These are phyloP conservation scores for Nevesoporus exiguus DNA, from an alignment of 768 basidiomycete genomes.

Conservation along the genomic window DNA sequence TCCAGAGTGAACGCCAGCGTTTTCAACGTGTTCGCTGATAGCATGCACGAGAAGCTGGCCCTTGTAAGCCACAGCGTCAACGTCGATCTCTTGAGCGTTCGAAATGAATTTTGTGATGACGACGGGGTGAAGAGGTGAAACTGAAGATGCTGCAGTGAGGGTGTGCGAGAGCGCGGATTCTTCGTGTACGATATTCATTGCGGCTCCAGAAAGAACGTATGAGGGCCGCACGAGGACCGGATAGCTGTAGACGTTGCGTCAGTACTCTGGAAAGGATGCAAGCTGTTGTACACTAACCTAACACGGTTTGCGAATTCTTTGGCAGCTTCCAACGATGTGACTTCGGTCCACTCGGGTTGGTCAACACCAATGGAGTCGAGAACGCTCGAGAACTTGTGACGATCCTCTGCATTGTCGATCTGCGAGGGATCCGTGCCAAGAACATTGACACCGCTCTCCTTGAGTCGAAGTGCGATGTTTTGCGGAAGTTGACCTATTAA, in stretches of 20 bases:
- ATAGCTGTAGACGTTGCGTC: constrained; percentile 52
- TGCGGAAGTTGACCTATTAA: constrained; percentile 90
- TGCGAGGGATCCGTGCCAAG: constrained; percentile 93
- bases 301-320: constrained; percentile 89
- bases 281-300: constrained; percentile 35
- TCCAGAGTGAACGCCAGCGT: constrained; percentile 97
- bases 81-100: constrained; percentile 95
- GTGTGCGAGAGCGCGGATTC: constrained; percentile 87
- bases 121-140: constrained; percentile 95
- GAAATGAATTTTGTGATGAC: constrained; percentile 99
- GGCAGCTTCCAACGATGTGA: constrained; percentile 81
- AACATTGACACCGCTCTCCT: constrained; percentile 86
- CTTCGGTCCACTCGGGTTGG: constrained; percentile 96
- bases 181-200: constrained; percentile 98
- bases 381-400: constrained; percentile 98
- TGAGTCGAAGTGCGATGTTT: constrained; percentile 95
- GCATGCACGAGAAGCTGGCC: constrained; percentile 93
- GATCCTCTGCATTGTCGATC: constrained; percentile 97
- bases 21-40: constrained; percentile 97
- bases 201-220: constrained; percentile 96
- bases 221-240: constrained; percentile 98
- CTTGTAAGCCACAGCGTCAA: constrained; percentile 93
- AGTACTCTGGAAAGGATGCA: neutral
- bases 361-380: constrained; percentile 94
- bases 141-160: constrained; percentile 93